These are phyloP conservation scores for Lachnellula occidentalis DNA, from an alignment of 2,329 filamentous ascomycete genomes.

Conservation along the genomic window DNA sequence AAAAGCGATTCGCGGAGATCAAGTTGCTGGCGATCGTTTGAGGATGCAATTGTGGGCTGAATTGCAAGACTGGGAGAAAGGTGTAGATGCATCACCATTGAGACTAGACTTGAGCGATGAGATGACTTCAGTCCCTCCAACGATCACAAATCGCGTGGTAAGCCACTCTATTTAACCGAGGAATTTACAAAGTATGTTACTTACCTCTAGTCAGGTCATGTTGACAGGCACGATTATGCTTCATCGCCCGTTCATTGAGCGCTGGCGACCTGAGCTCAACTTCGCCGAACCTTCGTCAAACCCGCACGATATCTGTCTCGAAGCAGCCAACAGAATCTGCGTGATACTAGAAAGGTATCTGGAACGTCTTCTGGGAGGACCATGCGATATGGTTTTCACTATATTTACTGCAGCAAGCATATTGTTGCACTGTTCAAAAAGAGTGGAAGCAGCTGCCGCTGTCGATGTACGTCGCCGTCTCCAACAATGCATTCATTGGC, in stretches of 20 bases:
- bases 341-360: conserved; percentile 26
- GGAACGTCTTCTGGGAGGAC: conserved; percentile 23
- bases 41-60: conserved; percentile 22
- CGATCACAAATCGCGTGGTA: conserved; percentile 29
- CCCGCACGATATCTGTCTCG: conserved; percentile 23
- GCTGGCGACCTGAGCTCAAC: conserved; percentile 17
- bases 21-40: conserved; percentile 19
- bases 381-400: conserved; percentile 29
- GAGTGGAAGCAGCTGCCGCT: conserved; percentile 5
- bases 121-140: conserved; percentile 23
- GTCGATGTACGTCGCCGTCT: conserved; percentile 19
- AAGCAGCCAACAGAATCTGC: conserved; percentile 28
- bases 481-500: conserved; percentile 28
- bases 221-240: conserved; percentile 25
- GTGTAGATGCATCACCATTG: conserved; percentile 24
- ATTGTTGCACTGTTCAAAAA: conserved; percentile 23
- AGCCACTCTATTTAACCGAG: background rate
- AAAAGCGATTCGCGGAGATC: conserved; percentile 25
- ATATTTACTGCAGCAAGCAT: conserved; percentile 29
- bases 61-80: conserved; percentile 23
- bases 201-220: conserved; percentile 17
- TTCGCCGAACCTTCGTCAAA: conserved; percentile 7
- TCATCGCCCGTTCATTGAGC: conserved; percentile 28
- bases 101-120: conserved; percentile 24
- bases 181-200: background rate